Evolutionary conservation across 2,329 filamentous ascomycete genomes (phyloP).

Genomic region (Phyllosticta paracitricarpa): DNA sequence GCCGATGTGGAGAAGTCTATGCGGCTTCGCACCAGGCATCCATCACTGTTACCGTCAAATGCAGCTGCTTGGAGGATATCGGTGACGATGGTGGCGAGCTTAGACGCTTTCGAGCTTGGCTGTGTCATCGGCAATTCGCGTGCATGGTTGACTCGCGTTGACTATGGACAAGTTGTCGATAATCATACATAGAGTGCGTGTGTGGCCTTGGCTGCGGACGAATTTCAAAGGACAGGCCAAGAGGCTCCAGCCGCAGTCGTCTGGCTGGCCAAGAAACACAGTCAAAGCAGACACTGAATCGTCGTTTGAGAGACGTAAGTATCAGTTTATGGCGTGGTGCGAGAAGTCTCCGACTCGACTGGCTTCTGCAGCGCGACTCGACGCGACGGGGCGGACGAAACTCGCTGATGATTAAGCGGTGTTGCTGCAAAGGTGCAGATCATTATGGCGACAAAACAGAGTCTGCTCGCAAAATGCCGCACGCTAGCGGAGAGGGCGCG

Average conservation of each 20-base stretch:
- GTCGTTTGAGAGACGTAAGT: not conserved
- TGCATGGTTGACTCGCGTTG: not conserved
- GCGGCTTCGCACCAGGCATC: not conserved
- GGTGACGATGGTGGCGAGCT: too few species aligned
- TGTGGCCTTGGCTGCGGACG: not conserved
- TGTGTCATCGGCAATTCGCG: too few species aligned
- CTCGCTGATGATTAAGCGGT: not conserved
- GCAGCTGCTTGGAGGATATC: too few species aligned
- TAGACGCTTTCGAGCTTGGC: too few species aligned
- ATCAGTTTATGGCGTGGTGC: not conserved
- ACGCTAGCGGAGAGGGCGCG: not conserved
- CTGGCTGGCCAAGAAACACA: not conserved
- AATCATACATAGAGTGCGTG: not conserved
- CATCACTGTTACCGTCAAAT: too few species aligned
- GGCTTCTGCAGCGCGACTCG: not conserved
- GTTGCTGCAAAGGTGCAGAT: not conserved
- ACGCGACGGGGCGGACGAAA: not conserved
- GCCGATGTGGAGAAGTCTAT: not conserved
- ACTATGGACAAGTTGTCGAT: not conserved
- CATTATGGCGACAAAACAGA: not conserved
- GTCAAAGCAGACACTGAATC: not conserved
- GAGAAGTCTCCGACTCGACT: not conserved
- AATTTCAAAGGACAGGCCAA: not conserved
- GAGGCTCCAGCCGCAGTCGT: not conserved
- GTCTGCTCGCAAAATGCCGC: not conserved